Evolutionary conservation across 805 yeast species (phyloP), one percentile per base, ranked within the genome.

Genomic region (Candida xiaguanensis): DNA sequence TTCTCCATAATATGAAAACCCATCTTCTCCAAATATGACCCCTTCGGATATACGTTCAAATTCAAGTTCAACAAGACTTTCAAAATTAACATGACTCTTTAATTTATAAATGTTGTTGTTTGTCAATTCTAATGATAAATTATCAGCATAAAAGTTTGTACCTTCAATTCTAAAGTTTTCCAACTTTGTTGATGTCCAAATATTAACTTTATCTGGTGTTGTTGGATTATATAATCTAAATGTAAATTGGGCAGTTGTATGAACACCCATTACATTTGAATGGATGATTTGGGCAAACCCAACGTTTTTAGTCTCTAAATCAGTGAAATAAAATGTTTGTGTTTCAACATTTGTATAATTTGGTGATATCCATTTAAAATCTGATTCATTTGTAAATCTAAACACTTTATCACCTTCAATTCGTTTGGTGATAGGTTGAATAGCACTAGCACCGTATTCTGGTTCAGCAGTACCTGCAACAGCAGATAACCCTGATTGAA

Each of bases 391-490:
- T 24, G 93, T 75, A 16, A 66, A 72, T 20, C 80, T 70, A 52
- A 67, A 85, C 16, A 55, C 49, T 30, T 65, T 67, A 14, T 52
- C 54, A 5, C 49, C 50, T 18, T 44, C 43, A 33, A 82, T 78
- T 32, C 78, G 59, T 26, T 76, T 77, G 30, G 85, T 77, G 42
- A 90, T 79, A n/a, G 97, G 77, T 54, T 84, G 91, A 49, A 93
- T 86, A 29, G 95, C 95, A 36, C 84, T 96, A 29, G 83, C 75
- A 38, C 99, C 99, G 55, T 93, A 93, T 57, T 85, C 95, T 18
- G 99, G 99, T 62, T 93, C 99, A 2, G 96, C 96, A 9, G 95
- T 78, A 40, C 99, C 99, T 5, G 97, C 91, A 33, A 89, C 93
- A 5, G 95, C 93, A n/a, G 97, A 86, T 39, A 85, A 72, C 49